These are phyloP conservation scores for Aspergillus leporis DNA, from an alignment of 495 filamentous ascomycete species.

Conservation along the genomic window DNA sequence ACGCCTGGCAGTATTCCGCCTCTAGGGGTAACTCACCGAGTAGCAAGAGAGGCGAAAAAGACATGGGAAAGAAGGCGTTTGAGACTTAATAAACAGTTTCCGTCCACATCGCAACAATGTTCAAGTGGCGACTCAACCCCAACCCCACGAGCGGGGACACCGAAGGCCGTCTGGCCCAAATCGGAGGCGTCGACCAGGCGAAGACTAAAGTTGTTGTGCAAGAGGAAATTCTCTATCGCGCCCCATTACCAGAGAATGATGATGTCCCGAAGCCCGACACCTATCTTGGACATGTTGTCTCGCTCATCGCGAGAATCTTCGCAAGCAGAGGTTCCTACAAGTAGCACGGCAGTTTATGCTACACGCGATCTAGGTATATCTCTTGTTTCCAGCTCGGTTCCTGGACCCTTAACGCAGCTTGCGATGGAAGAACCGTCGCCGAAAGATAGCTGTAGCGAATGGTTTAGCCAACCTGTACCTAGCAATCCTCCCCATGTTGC, in stretches of 20 bases:
- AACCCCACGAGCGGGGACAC: conserved; percentile 26
- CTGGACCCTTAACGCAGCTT: conserved; percentile 68
- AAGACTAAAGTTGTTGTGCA: conserved; percentile 81
- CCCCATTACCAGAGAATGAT: conserved; percentile 71
- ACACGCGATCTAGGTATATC: conserved; percentile 86
- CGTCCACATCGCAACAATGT: conserved; percentile 29
- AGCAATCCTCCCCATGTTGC: not conserved
- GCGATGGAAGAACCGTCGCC: conserved; percentile 36
- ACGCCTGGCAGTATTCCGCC: conserved; percentile 84
- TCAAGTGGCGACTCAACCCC: conserved; percentile 70
- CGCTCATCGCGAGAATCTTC: conserved; percentile 37
- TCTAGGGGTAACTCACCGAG: conserved; percentile 83
- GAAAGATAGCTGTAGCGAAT: conserved; percentile 26
- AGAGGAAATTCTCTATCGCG: conserved; percentile 66
- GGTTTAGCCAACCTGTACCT: conserved; percentile 38
- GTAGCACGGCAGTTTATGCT: conserved; percentile 48
- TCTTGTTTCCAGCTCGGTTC: conserved; percentile 73
- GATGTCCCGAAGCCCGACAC: conserved; percentile 71
- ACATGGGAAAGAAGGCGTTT: conserved; percentile 63
- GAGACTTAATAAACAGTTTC: conserved; percentile 29
- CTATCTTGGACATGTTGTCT: conserved; percentile 59
- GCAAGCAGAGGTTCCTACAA: conserved; percentile 24
- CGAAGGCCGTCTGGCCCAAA: conserved; percentile 68
- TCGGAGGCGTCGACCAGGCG: conserved; percentile 77
- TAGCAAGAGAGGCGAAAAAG: conserved; percentile 79